Evolutionary conservation across 2,329 filamentous ascomycete genomes (phyloP), one percentile per base, ranked within the genome.

Genomic region (Pseudocercospora fuligena): DNA sequence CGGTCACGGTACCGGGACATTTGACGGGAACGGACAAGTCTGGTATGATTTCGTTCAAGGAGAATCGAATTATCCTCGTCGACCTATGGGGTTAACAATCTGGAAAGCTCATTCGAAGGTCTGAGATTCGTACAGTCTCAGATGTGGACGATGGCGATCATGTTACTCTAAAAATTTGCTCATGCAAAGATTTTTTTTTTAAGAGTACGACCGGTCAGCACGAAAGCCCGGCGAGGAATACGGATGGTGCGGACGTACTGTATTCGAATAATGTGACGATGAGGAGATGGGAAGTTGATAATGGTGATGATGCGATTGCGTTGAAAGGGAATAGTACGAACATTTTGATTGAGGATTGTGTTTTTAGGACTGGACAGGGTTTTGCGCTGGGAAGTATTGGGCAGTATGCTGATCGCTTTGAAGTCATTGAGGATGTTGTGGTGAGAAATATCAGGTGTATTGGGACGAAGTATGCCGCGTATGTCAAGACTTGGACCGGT

Each of bases 21-120:
- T 89, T 5, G 82, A 88, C 71, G 87, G 87, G 6, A 88, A 89
- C 72, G 87, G 87, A 1, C 83, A 88, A 70, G 80, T 82, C 1
- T 89, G 87, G 86, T 88, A 89, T 70, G 80, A 86, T 57, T 72
- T 63, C 62, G 65, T 54, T 68, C 33, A 69, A 49, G 69, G 67
- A 9, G 47, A 57, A 12, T 70, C 67, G 6, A 71, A 71, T 36
- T 59, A 40, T 6, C 65, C 80, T 1, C 76, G 81, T 14, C 80
- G 86, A 9, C 85, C 85, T 2, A 85, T 63, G 79, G 80, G 8
- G 81, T 88, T 69, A 77, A 79, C 2, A 78, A 85, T 2, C 83
- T 77, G 7, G 82, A 87, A 70, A 83, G 82, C 0, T 72, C 83
- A 1, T 78, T 88, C 11, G 76, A 78, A 53, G 81, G 84, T 2